These are phyloP conservation scores for Wallacemonas rigidus DNA, from an alignment of 208 protist species.

Conservation along the genomic window DNA sequence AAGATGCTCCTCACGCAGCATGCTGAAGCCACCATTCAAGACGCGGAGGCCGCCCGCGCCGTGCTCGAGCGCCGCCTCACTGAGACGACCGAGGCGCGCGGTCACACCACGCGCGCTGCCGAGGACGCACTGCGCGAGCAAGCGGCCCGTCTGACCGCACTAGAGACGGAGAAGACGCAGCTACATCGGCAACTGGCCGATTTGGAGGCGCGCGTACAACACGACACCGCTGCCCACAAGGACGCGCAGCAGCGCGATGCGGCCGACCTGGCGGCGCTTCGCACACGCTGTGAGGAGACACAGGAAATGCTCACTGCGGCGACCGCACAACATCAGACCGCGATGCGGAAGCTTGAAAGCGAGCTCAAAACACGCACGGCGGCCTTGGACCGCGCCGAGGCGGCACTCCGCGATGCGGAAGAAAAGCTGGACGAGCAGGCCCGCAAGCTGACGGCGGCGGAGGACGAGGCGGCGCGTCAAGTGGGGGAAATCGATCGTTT, in stretches of 20 bases:
- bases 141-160: slow-evolving; percentile 28
- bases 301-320: slow-evolving; percentile 2
- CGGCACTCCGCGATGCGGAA: slow-evolving; percentile 36
- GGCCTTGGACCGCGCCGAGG: slow-evolving; percentile 16
- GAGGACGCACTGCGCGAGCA: slow-evolving; percentile 66
- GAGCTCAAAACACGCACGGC: slow-evolving; percentile 4
- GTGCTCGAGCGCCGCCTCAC: slow-evolving; percentile 25
- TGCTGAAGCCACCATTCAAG: background rate
- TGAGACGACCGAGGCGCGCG: slow-evolving; percentile 38
- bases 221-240: slow-evolving; percentile 34
- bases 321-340: background rate
- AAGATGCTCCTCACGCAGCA: slow-evolving; percentile 8
- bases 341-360: slow-evolving; percentile 2
- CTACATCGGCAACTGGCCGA: slow-evolving; percentile 66
- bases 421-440: slow-evolving; percentile 29
- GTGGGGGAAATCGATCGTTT: slow-evolving; percentile 29
- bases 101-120: slow-evolving; percentile 42
- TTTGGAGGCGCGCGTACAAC: slow-evolving; percentile 58
- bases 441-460: slow-evolving; percentile 28
- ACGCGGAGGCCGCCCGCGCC: background rate
- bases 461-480: slow-evolving; percentile 29
- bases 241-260: slow-evolving; percentile 50
- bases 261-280: slow-evolving; percentile 44
- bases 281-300: slow-evolving; percentile 41
- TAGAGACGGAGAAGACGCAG: slow-evolving; percentile 64